Evolutionary conservation across 106 monocot genomes (phyloP), one percentile per base, ranked within the genome.

Genomic region (Amphibolis antarctica): DNA sequence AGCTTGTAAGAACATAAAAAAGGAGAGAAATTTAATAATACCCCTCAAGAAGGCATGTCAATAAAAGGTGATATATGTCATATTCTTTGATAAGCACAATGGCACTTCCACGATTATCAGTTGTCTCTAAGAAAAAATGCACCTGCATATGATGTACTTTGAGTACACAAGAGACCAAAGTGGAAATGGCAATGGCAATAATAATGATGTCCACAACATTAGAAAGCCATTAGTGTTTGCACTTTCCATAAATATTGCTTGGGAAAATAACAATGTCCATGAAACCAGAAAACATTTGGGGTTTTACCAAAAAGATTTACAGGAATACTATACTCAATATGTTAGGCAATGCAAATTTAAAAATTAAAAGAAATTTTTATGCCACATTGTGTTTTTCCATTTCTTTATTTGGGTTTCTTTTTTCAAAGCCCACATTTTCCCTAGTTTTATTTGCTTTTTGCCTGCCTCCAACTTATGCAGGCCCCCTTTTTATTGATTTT

Each of bases 1-100:
- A 17, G 7, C 42, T 12, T 21, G 43, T 30, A 42, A 19, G 43
- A 60, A 42, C 21, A 21, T 43, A 60, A 5, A 22, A 17, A 12
- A 17, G 11, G 20, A 43, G 21, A 11, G 18, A 5, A 17, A 43
- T n/a, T n/a, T n/a, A n/a, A 18, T 6, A 71, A 52, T 82, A 94
- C 94, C 89, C 84, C 26, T 84, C 71, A 76, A 84, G 27, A 49
- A 94, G 74, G 74, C 86, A 86, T n/a, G 57, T 66, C 12, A 94
- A 48, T 42, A 94, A 77, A 29, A 89, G 79, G 44, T 79, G 73
- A 25, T 89, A 86, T 25, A 84, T 69, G 63, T 75, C 72, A 71
- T 82, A 30, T 50, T 56, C 78, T 43, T 66, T 31, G 64, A 94
- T 60, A 46, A 76, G 84, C 54, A 77, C 68, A 49, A 76, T 45